These are phyloP conservation scores for Pythium apleroticum DNA, from an alignment of 352 stramenopile genomes.

Conservation along the genomic window DNA sequence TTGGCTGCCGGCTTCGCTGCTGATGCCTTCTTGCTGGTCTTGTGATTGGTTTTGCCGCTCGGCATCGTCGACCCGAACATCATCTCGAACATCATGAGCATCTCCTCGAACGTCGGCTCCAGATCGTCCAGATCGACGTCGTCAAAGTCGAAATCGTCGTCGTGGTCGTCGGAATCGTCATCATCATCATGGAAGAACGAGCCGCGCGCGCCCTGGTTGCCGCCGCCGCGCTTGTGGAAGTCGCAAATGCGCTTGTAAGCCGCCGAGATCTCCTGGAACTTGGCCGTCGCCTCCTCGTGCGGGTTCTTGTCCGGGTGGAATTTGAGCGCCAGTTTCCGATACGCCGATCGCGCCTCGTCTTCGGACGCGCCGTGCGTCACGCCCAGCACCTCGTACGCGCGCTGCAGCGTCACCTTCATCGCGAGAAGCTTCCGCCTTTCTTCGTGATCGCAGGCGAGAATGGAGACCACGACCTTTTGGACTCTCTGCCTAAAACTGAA, in stretches of 20 bases:
- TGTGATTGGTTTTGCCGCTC: slow-evolving; percentile 5
- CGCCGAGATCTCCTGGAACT: slow-evolving; percentile 68
- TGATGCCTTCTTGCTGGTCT: slow-evolving; percentile 1
- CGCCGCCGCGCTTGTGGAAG: slow-evolving; percentile 32
- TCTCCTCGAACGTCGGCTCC: slow-evolving; percentile 59
- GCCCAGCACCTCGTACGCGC: slow-evolving; percentile 47
- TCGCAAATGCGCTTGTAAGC: slow-evolving; percentile 75
- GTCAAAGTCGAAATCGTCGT: slow-evolving; percentile 35
- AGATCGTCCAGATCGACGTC: slow-evolving; percentile 36
- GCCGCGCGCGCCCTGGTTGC: slow-evolving; percentile 11
- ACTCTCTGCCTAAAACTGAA: background rate
- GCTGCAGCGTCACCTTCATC: slow-evolving; percentile 38
- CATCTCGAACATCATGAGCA: slow-evolving; percentile 81
- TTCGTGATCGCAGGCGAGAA: too few species aligned
- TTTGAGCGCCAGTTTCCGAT: slow-evolving; percentile 58
- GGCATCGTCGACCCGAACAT: slow-evolving; percentile 40
- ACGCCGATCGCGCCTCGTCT: slow-evolving; percentile 58
- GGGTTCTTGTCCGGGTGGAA: slow-evolving; percentile 79
- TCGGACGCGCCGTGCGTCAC: slow-evolving; percentile 37
- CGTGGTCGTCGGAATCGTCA: slow-evolving; percentile 12
- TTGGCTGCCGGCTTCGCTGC: background rate
- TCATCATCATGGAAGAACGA: slow-evolving; percentile 23
- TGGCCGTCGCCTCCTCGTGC: slow-evolving; percentile 46
- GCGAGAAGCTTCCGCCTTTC: background rate
- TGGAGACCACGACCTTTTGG: slow-evolving; percentile 13